phyloP scores from a whole-genome alignment of 768 basidiomycete genomes.

The Lactifluus hygrophoroides region DNA sequence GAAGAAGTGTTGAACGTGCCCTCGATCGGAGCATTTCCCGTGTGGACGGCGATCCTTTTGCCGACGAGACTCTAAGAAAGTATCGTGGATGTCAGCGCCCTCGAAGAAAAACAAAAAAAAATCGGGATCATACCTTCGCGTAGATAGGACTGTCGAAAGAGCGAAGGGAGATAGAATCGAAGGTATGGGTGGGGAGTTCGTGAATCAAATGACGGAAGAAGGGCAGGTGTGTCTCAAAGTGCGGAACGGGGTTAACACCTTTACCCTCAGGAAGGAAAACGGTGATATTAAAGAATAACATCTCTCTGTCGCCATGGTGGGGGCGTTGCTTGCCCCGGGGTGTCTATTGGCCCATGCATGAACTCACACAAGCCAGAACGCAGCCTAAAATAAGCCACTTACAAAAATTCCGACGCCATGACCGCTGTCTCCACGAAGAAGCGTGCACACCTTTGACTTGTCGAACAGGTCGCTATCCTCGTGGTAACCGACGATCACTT shows the following conservation, averaged over 20 bases:
- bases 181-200: not conserved
- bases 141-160: not conserved
- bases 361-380: not conserved
- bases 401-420: conserved; percentile 12
- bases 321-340: not conserved
- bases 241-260: not conserved
- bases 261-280: conserved; percentile 8
- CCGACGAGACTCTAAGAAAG: not conserved
- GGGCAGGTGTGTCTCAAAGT: conserved; percentile 9
- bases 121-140: not conserved
- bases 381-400: not conserved
- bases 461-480: not conserved
- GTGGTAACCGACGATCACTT: not conserved
- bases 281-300: conserved; percentile 8
- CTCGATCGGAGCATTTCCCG: conserved; percentile 3
- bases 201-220: not conserved
- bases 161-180: conserved; percentile 1
- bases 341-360: not conserved
- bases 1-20: conserved; percentile 12
- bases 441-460: not conserved
- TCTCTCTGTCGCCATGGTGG: not conserved
- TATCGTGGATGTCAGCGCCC: not conserved
- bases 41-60: not conserved
- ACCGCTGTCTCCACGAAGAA: not conserved
- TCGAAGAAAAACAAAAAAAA: not conserved